phyloP scores from a whole-genome alignment of 306 rosid genomes.

The Vigna unguiculata region DNA sequence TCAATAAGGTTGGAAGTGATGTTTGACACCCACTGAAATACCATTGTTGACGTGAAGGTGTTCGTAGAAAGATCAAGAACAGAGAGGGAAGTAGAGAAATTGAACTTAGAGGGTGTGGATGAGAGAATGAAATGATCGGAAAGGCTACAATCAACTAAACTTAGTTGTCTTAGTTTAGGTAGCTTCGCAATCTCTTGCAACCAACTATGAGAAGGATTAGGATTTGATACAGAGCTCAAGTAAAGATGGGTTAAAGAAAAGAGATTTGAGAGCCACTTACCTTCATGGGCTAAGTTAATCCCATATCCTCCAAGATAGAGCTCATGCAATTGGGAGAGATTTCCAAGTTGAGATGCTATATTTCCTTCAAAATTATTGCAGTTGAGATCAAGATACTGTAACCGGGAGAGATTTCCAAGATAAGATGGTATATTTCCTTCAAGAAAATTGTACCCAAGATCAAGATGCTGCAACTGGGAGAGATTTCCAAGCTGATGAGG shows the following conservation, averaged over 20 bases:
- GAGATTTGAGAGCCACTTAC: conserved; percentile 46
- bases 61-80: neutral
- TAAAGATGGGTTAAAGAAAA: conserved; percentile 16
- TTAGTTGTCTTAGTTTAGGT: too few species aligned
- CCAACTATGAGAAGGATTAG: too few species aligned
- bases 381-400: too few species aligned
- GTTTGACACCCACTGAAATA: conserved; percentile 44
- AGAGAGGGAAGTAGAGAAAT: neutral
- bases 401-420: conserved; percentile 46
- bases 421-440: conserved; percentile 39
- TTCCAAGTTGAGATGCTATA: too few species aligned
- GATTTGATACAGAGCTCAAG: too few species aligned
- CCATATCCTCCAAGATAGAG: neutral
- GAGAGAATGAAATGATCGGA: neutral
- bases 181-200: too few species aligned
- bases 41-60: conserved; percentile 1
- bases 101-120: too few species aligned
- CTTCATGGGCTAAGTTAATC: neutral
- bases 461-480: too few species aligned
- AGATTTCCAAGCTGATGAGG: too few species aligned
- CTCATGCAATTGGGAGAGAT: neutral
- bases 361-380: fast-evolving
- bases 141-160: conserved; percentile 3
- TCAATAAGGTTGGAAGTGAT: conserved; percentile 19
- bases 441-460: too few species aligned